Conservation (phyloP, 2,329 filamentous ascomycete genomes). For the Alternaria alternata region DNA sequence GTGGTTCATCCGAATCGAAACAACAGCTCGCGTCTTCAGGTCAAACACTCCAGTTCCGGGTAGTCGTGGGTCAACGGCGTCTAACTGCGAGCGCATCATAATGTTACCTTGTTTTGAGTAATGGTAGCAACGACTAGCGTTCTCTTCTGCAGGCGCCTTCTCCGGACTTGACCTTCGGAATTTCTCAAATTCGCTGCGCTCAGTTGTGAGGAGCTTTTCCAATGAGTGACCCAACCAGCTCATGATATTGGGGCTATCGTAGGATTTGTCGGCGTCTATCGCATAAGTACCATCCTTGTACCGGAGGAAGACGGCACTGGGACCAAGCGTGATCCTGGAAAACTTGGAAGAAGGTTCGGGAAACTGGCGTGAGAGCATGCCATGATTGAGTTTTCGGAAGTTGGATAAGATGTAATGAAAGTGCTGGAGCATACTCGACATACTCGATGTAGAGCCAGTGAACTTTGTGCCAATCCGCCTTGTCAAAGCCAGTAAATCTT, state of each 20-base stretch:
- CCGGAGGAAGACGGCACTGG: slow-evolving; percentile 79
- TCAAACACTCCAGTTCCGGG: slow-evolving; percentile 96
- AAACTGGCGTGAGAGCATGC: slow-evolving; percentile 74
- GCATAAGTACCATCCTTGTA: slow-evolving; percentile 88
- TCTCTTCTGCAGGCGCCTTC: slow-evolving; percentile 75
- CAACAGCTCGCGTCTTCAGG: slow-evolving; percentile 90
- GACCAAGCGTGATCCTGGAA: slow-evolving; percentile 75
- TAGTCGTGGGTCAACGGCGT: slow-evolving; percentile 84
- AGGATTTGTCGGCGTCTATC: slow-evolving; percentile 95
- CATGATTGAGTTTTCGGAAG: slow-evolving; percentile 77
- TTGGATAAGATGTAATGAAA: slow-evolving; percentile 91
- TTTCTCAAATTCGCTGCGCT: slow-evolving; percentile 83
- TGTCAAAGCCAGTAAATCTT: slow-evolving; percentile 73
- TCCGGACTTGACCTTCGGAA: slow-evolving; percentile 68
- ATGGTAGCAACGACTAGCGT: slow-evolving; percentile 68
- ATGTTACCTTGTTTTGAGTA: slow-evolving; percentile 89
- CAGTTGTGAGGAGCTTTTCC: slow-evolving; percentile 90
- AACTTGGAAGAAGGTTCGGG: slow-evolving; percentile 68
- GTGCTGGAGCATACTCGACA: slow-evolving; percentile 86
- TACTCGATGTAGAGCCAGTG: slow-evolving; percentile 94
- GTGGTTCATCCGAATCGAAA: slow-evolving; percentile 90
- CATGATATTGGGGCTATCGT: slow-evolving; percentile 82
- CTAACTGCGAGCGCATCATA: slow-evolving; percentile 92
- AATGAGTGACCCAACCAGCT: slow-evolving; percentile 94
- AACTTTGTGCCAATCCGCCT: slow-evolving; percentile 76